Conservation (phyloP, 176 grass and related monocot genomes). For the Musa itinerans region DNA sequence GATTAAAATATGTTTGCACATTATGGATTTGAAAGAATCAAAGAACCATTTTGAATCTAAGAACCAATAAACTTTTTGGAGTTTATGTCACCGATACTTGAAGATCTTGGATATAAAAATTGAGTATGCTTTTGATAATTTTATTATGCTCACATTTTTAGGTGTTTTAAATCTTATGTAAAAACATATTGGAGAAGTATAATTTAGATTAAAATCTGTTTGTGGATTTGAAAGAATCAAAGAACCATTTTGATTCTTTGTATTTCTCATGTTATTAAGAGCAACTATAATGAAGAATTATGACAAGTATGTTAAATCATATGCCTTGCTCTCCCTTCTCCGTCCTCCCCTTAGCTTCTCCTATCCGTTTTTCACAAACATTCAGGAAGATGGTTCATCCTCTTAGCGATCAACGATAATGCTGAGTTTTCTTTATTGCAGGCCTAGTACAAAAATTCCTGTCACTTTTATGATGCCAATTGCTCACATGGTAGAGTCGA, state of each 20-base stretch:
- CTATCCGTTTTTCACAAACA: not conserved
- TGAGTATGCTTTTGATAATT: slow-evolving; percentile 5
- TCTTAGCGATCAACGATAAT: not conserved
- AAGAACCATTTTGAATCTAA: too few species aligned
- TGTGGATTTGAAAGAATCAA: not conserved
- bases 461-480: slow-evolving; percentile 87
- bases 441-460: slow-evolving; percentile 88
- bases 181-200: not conserved
- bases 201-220: not conserved
- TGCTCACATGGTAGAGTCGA: slow-evolving; percentile 80
- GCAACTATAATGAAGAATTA: too few species aligned
- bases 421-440: slow-evolving; percentile 29
- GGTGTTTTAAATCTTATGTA: not conserved
- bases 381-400: not conserved
- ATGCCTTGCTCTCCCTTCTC: too few species aligned
- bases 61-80: slow-evolving; percentile 96
- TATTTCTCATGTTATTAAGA: too few species aligned
- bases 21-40: not conserved
- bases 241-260: too few species aligned
- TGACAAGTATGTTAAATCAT: too few species aligned
- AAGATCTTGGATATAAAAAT: slow-evolving; percentile 98
- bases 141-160: not conserved
- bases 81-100: slow-evolving; percentile 87
- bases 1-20: too few species aligned
- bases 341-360: not conserved